A percentile compares a stretch with the other conserved stretches of the same genome.
phyloP scores from a whole-genome alignment of 441 rosid species.

The Dalechampia spathulata region DNA sequence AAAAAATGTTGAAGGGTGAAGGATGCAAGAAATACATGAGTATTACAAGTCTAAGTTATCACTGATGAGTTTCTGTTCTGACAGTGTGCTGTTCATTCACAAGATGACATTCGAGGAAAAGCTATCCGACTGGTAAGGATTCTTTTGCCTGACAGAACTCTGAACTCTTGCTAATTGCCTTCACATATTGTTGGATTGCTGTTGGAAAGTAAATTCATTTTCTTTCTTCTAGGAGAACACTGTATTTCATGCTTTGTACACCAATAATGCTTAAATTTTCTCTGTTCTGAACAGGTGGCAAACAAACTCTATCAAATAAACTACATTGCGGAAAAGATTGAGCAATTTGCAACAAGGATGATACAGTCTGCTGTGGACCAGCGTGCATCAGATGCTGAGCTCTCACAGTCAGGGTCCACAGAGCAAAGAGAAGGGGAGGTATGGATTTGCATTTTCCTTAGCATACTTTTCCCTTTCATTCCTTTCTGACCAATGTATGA shows the following conservation, averaged over 20 bases:
- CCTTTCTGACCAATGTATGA: neutral
- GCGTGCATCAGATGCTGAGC: conserved; percentile 32
- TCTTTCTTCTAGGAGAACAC: neutral
- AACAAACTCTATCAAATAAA: conserved; percentile 90
- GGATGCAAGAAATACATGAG: neutral
- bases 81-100: conserved; percentile 98
- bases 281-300: conserved; percentile 67
- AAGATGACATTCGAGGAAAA: conserved; percentile 92
- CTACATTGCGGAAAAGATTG: conserved; percentile 68
- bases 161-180: neutral
- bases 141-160: neutral
- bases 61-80: conserved; percentile 24
- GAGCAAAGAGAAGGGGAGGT: conserved; percentile 72
- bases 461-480: neutral
- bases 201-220: neutral
- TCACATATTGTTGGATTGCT: conserved; percentile 3
- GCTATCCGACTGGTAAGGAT: conserved; percentile 90
- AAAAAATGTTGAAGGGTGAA: neutral
- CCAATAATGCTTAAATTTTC: conserved; percentile 7
- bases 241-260: conserved; percentile 14
- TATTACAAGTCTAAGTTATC: conserved; percentile 12
- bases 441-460: conserved; percentile 7
- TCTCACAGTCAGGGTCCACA: conserved; percentile 35
- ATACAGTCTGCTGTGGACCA: conserved; percentile 65
- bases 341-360: conserved; percentile 86